These are phyloP conservation scores for Colletotrichum cordylinicola DNA, from an alignment of 2,329 filamentous ascomycete genomes.

Conservation along the genomic window DNA sequence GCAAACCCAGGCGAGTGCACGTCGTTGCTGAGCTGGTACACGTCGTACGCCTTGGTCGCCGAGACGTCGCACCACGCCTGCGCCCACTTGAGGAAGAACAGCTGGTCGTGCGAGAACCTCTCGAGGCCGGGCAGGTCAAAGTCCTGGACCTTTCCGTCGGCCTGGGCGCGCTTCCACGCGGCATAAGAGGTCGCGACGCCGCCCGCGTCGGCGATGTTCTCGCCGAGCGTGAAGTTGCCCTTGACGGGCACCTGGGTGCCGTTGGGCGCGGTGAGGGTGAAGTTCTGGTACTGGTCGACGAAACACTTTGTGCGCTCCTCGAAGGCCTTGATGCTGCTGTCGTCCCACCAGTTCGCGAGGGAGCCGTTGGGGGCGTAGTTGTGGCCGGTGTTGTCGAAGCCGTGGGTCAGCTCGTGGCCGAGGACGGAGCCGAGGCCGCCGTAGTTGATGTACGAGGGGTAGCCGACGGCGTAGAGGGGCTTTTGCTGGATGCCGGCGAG, in stretches of 20 bases:
- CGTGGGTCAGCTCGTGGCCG: constrained; percentile 74
- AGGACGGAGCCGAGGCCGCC: constrained; percentile 70
- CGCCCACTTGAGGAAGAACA: constrained; percentile 71
- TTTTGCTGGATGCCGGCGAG: constrained; percentile 71
- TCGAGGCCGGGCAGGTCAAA: constrained; percentile 63
- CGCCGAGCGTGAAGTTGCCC: constrained; percentile 66
- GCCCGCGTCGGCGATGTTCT: constrained; percentile 76
- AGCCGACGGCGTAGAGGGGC: constrained; percentile 65
- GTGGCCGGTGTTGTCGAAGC: constrained; percentile 70
- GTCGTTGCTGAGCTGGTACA: constrained; percentile 64
- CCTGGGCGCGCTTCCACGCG: constrained; percentile 68
- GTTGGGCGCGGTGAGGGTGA: constrained; percentile 60
- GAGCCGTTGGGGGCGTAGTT: constrained; percentile 70
- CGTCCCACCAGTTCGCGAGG: constrained; percentile 71
- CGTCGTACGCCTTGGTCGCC: constrained; percentile 57
- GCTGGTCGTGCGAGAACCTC: constrained; percentile 68
- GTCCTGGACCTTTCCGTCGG: constrained; percentile 49
- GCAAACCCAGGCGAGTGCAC: constrained; percentile 69
- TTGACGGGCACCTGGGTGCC: constrained; percentile 64
- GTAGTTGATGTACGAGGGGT: constrained; percentile 70
- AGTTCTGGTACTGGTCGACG: constrained; percentile 68
- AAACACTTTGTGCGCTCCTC: constrained; percentile 67
- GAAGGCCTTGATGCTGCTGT: constrained; percentile 63
- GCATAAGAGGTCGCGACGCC: constrained; percentile 67
- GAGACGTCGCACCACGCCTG: constrained; percentile 72